Percentiles rank a stretch among this genome's conserved stretches.
phyloP scores from a whole-genome alignment of 2,329 filamentous ascomycete species.

The Metarhizium rileyi region DNA sequence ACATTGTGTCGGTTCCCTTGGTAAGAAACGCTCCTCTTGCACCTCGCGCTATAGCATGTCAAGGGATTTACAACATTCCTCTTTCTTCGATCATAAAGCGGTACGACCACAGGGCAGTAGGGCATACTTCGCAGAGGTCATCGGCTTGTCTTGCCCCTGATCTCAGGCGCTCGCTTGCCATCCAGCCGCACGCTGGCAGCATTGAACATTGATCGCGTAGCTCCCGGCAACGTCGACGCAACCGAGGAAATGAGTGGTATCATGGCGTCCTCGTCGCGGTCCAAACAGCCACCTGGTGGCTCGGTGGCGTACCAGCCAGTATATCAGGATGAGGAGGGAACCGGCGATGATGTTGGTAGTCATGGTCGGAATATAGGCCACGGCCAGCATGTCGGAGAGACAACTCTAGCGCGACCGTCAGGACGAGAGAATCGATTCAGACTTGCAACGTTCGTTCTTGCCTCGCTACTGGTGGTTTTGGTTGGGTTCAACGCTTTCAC shows the following conservation, averaged over 20 bases:
- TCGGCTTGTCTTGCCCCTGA: no score
- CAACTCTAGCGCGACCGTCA: slow-evolving; percentile 5
- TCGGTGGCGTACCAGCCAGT: slow-evolving; percentile 22
- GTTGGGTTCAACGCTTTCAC: slow-evolving; percentile 27
- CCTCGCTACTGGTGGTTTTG: slow-evolving; percentile 25
- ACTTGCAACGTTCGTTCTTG: slow-evolving; percentile 21
- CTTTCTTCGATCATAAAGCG: no score
- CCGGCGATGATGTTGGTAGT: neutral
- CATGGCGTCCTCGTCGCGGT: slow-evolving; percentile 3
- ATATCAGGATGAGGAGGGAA: slow-evolving; percentile 20
- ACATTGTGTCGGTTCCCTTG: neutral
- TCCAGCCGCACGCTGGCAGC: neutral
- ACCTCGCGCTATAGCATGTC: neutral
- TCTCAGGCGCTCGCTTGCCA: neutral
- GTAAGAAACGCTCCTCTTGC: neutral
- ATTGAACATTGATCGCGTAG: neutral
- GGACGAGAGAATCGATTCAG: slow-evolving; percentile 19
- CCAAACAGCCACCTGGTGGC: slow-evolving; percentile 7
- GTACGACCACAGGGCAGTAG: neutral
- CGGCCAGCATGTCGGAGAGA: neutral
- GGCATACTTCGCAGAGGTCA: neutral
- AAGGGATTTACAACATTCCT: neutral
- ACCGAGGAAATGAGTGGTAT: neutral
- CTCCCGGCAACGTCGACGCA: neutral
- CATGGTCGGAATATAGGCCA: neutral